phyloP scores from a whole-genome alignment of 2,329 filamentous ascomycete species.

The Aspergillus udagawae region DNA sequence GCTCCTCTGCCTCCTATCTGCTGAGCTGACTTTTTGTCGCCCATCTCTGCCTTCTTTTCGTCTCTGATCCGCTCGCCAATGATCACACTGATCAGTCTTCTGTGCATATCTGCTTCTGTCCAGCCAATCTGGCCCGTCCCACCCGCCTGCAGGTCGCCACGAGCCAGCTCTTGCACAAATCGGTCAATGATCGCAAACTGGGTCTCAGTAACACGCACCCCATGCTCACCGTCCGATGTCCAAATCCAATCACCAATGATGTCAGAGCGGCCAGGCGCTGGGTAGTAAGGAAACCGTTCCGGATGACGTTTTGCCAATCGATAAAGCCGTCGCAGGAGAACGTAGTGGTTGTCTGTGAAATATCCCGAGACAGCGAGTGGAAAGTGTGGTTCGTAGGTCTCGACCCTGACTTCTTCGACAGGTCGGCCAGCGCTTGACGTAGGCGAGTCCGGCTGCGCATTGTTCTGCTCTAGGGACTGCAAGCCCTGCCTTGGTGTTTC shows the following conservation, averaged over 20 bases:
- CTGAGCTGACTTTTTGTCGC: slow-evolving; percentile 9
- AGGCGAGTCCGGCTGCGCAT: slow-evolving; percentile 7
- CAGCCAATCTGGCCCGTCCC: slow-evolving; percentile 38
- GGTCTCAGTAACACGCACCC: slow-evolving; percentile 38
- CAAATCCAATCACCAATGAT: slow-evolving; percentile 43
- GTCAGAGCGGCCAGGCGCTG: slow-evolving; percentile 30
- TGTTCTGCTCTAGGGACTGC: slow-evolving; percentile 1
- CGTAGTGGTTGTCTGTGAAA: slow-evolving; percentile 41
- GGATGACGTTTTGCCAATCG: slow-evolving; percentile 35
- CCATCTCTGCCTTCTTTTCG: slow-evolving; percentile 31
- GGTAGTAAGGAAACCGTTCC: slow-evolving; percentile 35
- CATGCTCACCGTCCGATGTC: slow-evolving; percentile 39
- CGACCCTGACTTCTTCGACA: slow-evolving; percentile 7
- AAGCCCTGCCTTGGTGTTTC: slow-evolving; percentile 7
- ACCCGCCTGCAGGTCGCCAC: slow-evolving; percentile 32
- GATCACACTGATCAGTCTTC: slow-evolving; percentile 44
- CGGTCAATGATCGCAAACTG: slow-evolving; percentile 41
- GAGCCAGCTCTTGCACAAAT: slow-evolving; percentile 36
- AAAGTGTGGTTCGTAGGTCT: slow-evolving; percentile 15
- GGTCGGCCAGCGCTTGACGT: slow-evolving; percentile 2
- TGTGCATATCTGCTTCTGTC: slow-evolving; percentile 42
- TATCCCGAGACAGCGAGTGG: slow-evolving; percentile 35
- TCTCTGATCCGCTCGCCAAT: slow-evolving; percentile 45
- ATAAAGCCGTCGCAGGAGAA: slow-evolving; percentile 36
- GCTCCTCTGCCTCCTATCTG: slow-evolving; percentile 10